These are phyloP conservation scores for Prosopis cineraria DNA, from an alignment of 306 rosid genomes.

Conservation along the genomic window DNA sequence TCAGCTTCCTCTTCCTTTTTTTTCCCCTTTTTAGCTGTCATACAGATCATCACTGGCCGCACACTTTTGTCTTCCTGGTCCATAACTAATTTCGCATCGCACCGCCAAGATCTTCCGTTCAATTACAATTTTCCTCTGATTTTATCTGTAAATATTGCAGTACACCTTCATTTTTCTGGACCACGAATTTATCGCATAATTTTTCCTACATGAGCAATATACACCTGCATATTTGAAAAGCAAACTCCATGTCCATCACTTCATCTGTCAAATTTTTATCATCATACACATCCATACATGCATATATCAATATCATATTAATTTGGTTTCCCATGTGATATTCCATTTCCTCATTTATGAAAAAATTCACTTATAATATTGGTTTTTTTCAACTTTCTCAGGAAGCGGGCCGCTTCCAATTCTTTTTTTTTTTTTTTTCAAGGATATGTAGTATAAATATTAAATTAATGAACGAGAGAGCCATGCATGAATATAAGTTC, in stretches of 20 bases:
- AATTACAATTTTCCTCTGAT: neutral
- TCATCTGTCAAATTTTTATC: neutral
- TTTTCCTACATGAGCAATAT: neutral
- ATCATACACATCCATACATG: neutral
- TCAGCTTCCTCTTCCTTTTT: too few relatives aligned
- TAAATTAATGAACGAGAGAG: neutral
- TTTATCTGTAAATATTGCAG: too few relatives aligned
- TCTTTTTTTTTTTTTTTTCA: neutral
- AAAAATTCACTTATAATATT: neutral
- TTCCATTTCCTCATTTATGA: neutral
- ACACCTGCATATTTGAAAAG: neutral
- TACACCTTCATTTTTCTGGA: neutral
- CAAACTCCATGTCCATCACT: neutral
- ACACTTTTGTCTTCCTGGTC: too few relatives aligned
- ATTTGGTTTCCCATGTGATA: neutral
- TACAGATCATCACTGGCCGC: too few relatives aligned
- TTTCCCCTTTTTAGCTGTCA: too few relatives aligned
- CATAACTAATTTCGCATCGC: neutral
- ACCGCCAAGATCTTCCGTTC: conserved; percentile 26
- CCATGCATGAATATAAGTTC: neutral
- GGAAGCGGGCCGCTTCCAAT: neutral
- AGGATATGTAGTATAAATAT: neutral
- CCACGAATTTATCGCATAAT: neutral
- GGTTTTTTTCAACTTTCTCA: neutral
- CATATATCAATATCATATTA: neutral